Percentiles rank a stretch among this genome's conserved stretches.
Conservation (phyloP, 345 rosid genomes). For the Dipteronia sinensis region DNA sequence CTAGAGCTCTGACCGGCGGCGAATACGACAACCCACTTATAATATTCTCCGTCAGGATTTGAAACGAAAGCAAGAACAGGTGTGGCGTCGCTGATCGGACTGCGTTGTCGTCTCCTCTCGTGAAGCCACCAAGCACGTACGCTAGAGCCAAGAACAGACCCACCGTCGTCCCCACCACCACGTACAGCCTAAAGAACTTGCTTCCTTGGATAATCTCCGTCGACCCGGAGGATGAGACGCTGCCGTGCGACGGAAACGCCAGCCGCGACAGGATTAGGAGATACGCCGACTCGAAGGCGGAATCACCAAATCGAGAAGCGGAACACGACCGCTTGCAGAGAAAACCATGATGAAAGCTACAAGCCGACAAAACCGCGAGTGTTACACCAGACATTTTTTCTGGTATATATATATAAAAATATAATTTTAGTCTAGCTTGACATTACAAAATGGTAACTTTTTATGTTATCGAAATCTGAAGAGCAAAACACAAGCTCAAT, state of each 20-base stretch:
- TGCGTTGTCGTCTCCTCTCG: slow-evolving; percentile 77
- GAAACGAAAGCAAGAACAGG: slow-evolving; percentile 81
- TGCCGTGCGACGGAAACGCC: slow-evolving; percentile 66
- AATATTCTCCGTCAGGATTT: slow-evolving; percentile 81
- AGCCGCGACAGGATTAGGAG: slow-evolving; percentile 59
- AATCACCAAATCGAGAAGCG: slow-evolving; percentile 73
- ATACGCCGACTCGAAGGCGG: slow-evolving; percentile 74
- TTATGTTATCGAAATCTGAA: not conserved
- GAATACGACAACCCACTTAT: slow-evolving; percentile 76
- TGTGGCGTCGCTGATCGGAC: slow-evolving; percentile 85
- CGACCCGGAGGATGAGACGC: slow-evolving; percentile 25
- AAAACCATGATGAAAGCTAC: slow-evolving; percentile 90
- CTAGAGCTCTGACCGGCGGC: slow-evolving; percentile 80
- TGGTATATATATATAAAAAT: no score
- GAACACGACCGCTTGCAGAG: slow-evolving; percentile 88
- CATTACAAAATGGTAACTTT: not conserved
- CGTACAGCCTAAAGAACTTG: slow-evolving; percentile 60
- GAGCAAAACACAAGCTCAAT: no score
- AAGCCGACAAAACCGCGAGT: slow-evolving; percentile 58
- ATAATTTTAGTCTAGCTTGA: not conserved
- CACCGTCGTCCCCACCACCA: slow-evolving; percentile 62
- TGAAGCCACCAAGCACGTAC: slow-evolving; percentile 87
- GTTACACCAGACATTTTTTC: slow-evolving; percentile 71
- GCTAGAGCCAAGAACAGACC: slow-evolving; percentile 88
- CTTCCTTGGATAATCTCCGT: slow-evolving; percentile 65